phyloP scores from a whole-genome alignment of 495 filamentous ascomycete species.

The Lasiosphaeria ovina region DNA sequence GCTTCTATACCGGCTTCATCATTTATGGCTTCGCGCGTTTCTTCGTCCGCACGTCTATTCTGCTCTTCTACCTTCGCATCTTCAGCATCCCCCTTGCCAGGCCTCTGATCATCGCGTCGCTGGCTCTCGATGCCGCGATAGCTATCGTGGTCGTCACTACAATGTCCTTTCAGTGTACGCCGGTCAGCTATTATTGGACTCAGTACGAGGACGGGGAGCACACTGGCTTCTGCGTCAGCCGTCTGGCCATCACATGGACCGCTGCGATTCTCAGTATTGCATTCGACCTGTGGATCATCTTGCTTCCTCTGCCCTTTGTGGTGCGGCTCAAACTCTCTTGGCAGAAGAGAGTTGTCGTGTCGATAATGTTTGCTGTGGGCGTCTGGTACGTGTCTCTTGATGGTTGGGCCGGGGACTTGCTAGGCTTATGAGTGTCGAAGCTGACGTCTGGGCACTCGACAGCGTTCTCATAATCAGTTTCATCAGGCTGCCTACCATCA shows the following conservation, averaged over 20 bases:
- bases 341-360: conserved; percentile 49
- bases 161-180: conserved; percentile 31
- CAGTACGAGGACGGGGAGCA: conserved; percentile 22
- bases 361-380: conserved; percentile 53
- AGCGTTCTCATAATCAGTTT: conserved; percentile 26
- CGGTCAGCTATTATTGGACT: conserved; percentile 31
- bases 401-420: too few relatives aligned
- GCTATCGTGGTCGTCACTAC: conserved; percentile 18
- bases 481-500: conserved; percentile 19
- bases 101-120: conserved; percentile 25
- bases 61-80: conserved; percentile 44
- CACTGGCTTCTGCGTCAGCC: conserved; percentile 22
- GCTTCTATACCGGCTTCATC: conserved; percentile 22
- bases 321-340: conserved; percentile 40
- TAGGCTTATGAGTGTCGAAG: background rate
- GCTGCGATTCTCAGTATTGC: conserved; percentile 52
- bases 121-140: conserved; percentile 17
- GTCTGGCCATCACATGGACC: conserved; percentile 32
- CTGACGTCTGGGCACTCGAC: background rate
- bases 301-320: conserved; percentile 49
- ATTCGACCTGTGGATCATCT: conserved; percentile 52
- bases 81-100: conserved; percentile 19
- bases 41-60: conserved; percentile 40
- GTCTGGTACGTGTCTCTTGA: conserved; percentile 17
- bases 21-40: conserved; percentile 30